Base-by-base conservation (phyloP, 495 filamentous ascomycete species). In the Aspergillus haitiensis region DNA sequence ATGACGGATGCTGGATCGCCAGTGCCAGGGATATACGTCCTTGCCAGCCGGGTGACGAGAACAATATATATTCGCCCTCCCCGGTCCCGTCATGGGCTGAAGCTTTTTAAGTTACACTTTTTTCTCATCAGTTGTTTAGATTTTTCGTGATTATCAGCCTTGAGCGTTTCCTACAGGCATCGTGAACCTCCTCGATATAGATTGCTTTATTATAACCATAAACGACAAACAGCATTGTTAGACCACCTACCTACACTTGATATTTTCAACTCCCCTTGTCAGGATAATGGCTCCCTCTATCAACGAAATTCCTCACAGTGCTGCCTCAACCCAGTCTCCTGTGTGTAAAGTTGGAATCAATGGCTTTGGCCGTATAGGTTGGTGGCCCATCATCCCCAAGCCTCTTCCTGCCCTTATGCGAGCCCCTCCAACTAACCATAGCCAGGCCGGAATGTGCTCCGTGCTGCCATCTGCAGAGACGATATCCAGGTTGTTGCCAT, bases 381-480 rank as follows among this genome's bases (percentile, higher is more conserved):
- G 33, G 58, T 60, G 45, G 44, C 13, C 32, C 10, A 33, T 47
- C 15, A 47, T 21, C 16, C 52, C 18, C 2, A 31, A 39, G n/a
- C 27, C 15, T 7, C 12, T 52, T 12, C 15, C 35, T 27, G 21
- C 21, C 3, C 21, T 27, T 27, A 45, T 6, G 7, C 11, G 8
- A 35, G 16, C 34, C 33, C n/a, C 33, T 15, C 10, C 13, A 44
- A 9, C 7, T 44, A 15, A 21, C 12, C 15, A 6, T 15, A 18
- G 35, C 15, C 45, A 74, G 71, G 71, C 52, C 71, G 71, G 39
- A 74, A 74, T 56, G 71, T 74, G 21, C 70, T 74, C 42, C 71
- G 71, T 21, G 71, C 70, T 53, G 68, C 71, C 45, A 62, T 74
- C 34, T 63, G 60, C 54, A 66, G 71, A 31, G 58, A 60, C 27